A percentile compares a stretch with the other conserved stretches of the same genome.
Conservation (phyloP, 345 rosid species). For the Laguncularia racemosa region DNA sequence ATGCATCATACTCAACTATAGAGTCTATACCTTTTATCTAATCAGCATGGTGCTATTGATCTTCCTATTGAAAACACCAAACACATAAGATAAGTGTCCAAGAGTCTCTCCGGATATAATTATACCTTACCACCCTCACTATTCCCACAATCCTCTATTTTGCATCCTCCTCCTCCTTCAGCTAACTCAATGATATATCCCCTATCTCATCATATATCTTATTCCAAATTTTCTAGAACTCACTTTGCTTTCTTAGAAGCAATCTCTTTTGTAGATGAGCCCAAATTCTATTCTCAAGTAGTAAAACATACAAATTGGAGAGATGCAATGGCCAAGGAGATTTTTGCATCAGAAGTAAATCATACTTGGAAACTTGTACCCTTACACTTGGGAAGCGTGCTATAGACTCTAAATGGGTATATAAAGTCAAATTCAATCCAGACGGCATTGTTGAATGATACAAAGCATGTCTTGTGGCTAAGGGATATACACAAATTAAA, state of each 20-base stretch:
- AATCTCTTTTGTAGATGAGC: slow-evolving; percentile 1
- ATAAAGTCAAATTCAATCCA: neutral
- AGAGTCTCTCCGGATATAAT: neutral
- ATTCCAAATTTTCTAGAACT: neutral
- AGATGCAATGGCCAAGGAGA: neutral
- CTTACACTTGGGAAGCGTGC: neutral
- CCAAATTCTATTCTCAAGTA: neutral
- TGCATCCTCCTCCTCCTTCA: neutral
- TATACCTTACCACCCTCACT: neutral
- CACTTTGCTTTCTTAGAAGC: slow-evolving; percentile 3
- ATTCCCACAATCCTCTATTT: neutral
- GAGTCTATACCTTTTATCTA: no score
- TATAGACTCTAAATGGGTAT: slow-evolving; percentile 8
- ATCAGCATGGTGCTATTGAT: neutral
- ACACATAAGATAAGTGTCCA: neutral
- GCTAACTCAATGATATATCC: neutral
- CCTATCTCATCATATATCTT: neutral
- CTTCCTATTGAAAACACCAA: neutral
- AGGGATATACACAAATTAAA: slow-evolving; percentile 1
- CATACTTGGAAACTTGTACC: neutral
- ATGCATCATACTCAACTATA: no score
- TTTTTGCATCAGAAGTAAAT: neutral
- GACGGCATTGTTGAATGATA: neutral
- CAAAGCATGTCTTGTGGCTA: neutral
- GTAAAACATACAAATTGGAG: neutral